Percentiles rank a stretch among this genome's conserved stretches.
Evolutionary conservation across 345 rosid species (phyloP).

Genomic region (Pseudoturritis turrita): DNA sequence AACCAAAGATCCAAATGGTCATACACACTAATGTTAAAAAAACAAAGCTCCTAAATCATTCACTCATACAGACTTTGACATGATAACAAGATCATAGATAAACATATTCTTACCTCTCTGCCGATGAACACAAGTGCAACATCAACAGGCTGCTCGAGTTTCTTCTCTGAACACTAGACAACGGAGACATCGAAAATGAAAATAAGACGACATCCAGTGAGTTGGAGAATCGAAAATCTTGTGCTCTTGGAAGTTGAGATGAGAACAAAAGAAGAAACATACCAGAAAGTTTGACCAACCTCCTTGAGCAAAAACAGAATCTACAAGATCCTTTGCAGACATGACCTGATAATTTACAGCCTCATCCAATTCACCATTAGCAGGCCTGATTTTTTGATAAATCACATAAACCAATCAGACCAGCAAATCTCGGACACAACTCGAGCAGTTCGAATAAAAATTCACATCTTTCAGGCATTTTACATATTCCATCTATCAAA

Average conservation of each 20-base stretch:
- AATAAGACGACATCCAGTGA: background rate
- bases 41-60: background rate
- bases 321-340: conserved; percentile 68
- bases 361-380: conserved; percentile 34
- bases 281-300: conserved; percentile 90
- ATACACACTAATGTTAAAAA: background rate
- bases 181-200: background rate
- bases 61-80: background rate
- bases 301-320: conserved; percentile 57
- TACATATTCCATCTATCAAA: background rate
- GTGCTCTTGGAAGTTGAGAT: background rate
- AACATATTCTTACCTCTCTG: conserved; percentile 53
- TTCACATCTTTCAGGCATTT: background rate
- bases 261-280: background rate
- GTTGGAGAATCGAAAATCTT: background rate
- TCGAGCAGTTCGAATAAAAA: background rate
- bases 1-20: background rate
- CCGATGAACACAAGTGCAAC: conserved; percentile 86
- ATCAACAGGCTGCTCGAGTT: conserved; percentile 51
- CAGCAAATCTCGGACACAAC: background rate
- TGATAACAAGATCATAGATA: background rate
- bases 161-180: conserved; percentile 60
- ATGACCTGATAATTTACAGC: conserved; percentile 66
- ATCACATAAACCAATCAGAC: background rate
- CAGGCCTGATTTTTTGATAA: conserved; percentile 30